phyloP scores from a whole-genome alignment of 352 stramenopile species.

The Pythium dissotocum region DNA sequence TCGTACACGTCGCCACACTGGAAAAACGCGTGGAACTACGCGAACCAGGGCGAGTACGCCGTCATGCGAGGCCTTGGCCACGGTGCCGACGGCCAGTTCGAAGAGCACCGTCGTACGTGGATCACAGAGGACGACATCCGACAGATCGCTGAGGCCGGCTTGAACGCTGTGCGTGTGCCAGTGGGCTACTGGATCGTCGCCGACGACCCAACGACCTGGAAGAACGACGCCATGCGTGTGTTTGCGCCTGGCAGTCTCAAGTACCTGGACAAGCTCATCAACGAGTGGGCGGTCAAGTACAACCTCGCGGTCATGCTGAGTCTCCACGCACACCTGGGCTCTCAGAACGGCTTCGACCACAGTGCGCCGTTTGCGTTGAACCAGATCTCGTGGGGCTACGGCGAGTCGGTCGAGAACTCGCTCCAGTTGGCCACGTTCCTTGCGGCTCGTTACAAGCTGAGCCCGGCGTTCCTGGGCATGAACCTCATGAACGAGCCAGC shows the following conservation, averaged over 20 bases:
- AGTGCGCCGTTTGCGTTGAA: conserved; percentile 31
- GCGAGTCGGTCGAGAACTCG: conserved; percentile 35
- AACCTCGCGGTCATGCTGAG: conserved; percentile 60
- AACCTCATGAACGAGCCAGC: conserved; percentile 57
- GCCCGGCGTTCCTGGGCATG: conserved; percentile 48
- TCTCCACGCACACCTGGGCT: conserved; percentile 52
- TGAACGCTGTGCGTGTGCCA: conserved; percentile 33
- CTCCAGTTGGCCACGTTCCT: conserved; percentile 41
- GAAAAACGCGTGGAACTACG: conserved; percentile 47
- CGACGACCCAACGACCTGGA: conserved; percentile 13
- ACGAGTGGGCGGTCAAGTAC: conserved; percentile 49
- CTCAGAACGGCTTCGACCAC: conserved; percentile 61
- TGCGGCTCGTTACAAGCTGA: conserved; percentile 42
- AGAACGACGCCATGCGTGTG: background rate
- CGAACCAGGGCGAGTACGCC: conserved; percentile 21
- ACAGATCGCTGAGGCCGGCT: conserved; percentile 36
- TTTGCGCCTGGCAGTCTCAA: conserved; percentile 36
- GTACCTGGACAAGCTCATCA: conserved; percentile 59
- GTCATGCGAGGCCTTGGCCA: conserved; percentile 7
- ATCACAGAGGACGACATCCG: conserved; percentile 51
- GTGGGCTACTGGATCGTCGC: conserved; percentile 59
- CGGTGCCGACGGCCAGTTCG: conserved; percentile 32
- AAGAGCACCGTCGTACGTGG: conserved; percentile 51
- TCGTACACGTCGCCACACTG: conserved; percentile 55
- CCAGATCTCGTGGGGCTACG: conserved; percentile 29